Percentiles rank a stretch among this genome's conserved stretches.
These are phyloP conservation scores for Colletotrichum spinosum DNA, from an alignment of 2,329 filamentous ascomycete species.

Conservation along the genomic window DNA sequence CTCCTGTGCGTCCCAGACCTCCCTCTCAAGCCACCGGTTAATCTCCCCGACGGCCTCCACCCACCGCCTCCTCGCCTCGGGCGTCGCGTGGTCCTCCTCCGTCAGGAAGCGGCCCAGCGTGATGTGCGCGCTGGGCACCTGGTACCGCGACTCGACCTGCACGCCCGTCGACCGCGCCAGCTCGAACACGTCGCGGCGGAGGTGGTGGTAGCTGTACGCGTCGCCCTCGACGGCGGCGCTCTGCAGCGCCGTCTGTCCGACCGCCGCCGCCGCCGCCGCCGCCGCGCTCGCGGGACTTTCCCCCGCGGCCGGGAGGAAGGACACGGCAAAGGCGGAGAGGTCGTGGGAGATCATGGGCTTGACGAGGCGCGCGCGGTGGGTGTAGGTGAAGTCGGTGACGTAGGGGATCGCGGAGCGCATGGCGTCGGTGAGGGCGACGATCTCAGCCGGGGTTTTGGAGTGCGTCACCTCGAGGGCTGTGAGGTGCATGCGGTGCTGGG, in stretches of 20 bases:
- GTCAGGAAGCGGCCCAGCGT: constrained; percentile 86
- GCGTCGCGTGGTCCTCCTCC: constrained; percentile 71
- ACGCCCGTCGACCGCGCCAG: constrained; percentile 71
- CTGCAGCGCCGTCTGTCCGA: constrained; percentile 39
- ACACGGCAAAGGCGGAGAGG: constrained; percentile 85
- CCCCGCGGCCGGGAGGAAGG: constrained; percentile 83
- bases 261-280: constrained; percentile 51
- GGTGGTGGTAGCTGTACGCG: constrained; percentile 88
- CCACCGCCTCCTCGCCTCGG: constrained; percentile 71
- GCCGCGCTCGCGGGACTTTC: constrained; percentile 60
- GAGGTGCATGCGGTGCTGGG: constrained; percentile 80
- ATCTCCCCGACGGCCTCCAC: constrained; percentile 78
- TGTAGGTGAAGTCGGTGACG: constrained; percentile 74
- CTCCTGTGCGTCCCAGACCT: constrained; percentile 73
- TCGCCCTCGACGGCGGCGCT: constrained; percentile 63
- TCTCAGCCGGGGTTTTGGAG: constrained; percentile 77
- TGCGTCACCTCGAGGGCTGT: constrained; percentile 89
- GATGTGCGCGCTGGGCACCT: constrained; percentile 90
- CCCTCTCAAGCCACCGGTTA: constrained; percentile 78
- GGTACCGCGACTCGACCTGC: constrained; percentile 82
- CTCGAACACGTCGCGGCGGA: constrained; percentile 81
- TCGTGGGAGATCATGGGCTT: constrained; percentile 89
- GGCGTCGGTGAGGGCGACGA: constrained; percentile 69
- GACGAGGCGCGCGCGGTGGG: constrained; percentile 79
- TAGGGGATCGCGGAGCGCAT: constrained; percentile 67